Conservation (phyloP, 352 stramenopile genomes). For the Plasmopara muralis region DNA sequence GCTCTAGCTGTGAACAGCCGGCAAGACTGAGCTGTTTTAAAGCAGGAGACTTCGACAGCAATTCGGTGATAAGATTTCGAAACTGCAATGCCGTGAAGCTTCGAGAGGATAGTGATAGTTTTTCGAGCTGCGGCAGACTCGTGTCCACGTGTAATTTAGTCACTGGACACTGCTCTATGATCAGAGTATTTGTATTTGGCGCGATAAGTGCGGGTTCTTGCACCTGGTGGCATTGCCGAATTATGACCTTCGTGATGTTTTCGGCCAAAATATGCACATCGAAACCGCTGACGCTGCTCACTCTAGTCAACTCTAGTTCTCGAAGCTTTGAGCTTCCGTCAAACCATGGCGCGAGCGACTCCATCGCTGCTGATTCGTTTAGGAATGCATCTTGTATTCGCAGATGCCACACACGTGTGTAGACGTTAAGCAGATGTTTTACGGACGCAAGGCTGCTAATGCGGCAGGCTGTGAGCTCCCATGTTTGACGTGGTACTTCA, state of each 20-base stretch:
- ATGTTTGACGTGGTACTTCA: constrained; percentile 33
- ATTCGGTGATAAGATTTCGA: constrained; percentile 37
- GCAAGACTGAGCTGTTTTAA: constrained; percentile 34
- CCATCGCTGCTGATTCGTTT: constrained; percentile 21
- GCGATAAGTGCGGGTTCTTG: constrained; percentile 35
- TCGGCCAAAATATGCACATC: constrained; percentile 34
- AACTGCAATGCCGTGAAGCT: constrained; percentile 36
- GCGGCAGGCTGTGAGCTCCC: constrained; percentile 32
- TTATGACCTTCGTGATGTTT: constrained; percentile 38
- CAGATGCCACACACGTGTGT: constrained; percentile 36
- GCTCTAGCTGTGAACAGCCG: constrained; percentile 47
- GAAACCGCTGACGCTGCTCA: constrained; percentile 44
- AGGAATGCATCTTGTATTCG: constrained; percentile 29
- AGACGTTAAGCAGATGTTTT: constrained; percentile 22
- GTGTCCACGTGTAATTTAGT: constrained; percentile 35
- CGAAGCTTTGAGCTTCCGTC: constrained; percentile 27
- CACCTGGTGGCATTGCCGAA: constrained; percentile 57
- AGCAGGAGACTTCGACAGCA: constrained; percentile 18
- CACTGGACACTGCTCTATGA: constrained; percentile 42
- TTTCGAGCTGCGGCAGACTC: constrained; percentile 36
- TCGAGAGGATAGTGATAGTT: constrained; percentile 42
- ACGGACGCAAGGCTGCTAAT: constrained; percentile 25
- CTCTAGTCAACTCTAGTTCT: constrained; percentile 34
- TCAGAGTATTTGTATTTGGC: constrained; percentile 27
- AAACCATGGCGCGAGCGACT: constrained; percentile 29